Evolutionary conservation across 495 filamentous ascomycete species (phyloP), one percentile per base, ranked within the genome.

Genomic region (Penicillium argentinense): DNA sequence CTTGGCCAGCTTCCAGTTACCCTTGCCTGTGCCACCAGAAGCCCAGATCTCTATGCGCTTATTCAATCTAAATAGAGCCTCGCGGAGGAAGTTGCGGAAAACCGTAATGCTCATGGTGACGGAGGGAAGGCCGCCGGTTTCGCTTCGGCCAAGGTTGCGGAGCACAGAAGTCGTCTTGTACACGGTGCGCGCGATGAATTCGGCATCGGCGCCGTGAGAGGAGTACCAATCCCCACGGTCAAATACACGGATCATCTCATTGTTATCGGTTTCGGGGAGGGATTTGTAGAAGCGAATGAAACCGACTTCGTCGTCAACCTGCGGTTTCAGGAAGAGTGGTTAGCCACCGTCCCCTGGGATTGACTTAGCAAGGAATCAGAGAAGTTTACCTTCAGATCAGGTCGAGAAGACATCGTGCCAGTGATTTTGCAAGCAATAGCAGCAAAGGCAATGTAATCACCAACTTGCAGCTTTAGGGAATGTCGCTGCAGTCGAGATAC

Each of bases 141-240:
- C 86, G 57, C 80, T 88, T 55, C 83, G 80, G 40, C 93, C 93
- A 3, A 98, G 79, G 61, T 93, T 88, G 33, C 91, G 83, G 11
- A 98, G 78, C 9, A 98, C 91, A 2, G 95, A 95, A 9, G 91
- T 97, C 5, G 95, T 97, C 71, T 96, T 96, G 76, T 97, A 97
- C 39, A 97, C 86, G 3, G 89, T 95, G 38, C 87, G 79, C 9
- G 93, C 93, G 66, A 98, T 95, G 72, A 96, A 95, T 49, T 85
- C 81, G 25, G 93, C 93, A 82, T 97, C 86, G 43, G 87, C 77
- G 19, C 91, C 93, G 60, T 98, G 95, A 12, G 90, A 88, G 0
- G 91, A 91, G 66, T 96, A 96, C 81, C 84, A 97, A 60, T 97
- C 93, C 24, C 89, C 89, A 50, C 93, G 83, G 60, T 97, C 89